Evolutionary conservation across 225 moss, liverwort and hornwort species (phyloP), one percentile per base, ranked within the genome.

Genomic region (Rhytidiadelphus loreus): DNA sequence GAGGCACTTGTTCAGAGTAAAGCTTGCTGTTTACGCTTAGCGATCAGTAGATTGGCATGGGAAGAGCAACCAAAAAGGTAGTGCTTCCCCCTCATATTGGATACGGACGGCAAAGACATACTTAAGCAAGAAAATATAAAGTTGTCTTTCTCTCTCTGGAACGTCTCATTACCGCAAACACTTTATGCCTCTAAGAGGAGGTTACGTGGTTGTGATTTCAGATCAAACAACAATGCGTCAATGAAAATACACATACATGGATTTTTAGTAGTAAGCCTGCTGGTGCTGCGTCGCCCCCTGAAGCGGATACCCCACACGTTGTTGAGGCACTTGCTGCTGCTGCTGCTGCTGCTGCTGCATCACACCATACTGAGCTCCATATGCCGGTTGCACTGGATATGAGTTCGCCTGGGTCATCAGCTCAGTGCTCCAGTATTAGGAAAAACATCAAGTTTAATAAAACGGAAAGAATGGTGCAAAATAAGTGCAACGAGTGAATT

Each of bases 201-300:
- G 84, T 84, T 88, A 90, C 72, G 88, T 80, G 70, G 56, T 90
- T 73, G 86, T 85, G 82, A 82, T 80, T 82, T 84, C 84, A 91
- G 91, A 85, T 81, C 86, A 83, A 88, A 79, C 90, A 93, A 83
- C 92, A 87, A 77, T 58, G 53, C 61, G 60, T 82, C 88, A 83
- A 80, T 53, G 48, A 25, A 85, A 79, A 79, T 81, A 77, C 65
- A 91, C 94, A 91, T 94, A 93, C 94, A 88, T 91, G 90, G 70
- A 80, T 70, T 68, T 88, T 84, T 90, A 94, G 77, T 94, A 94
- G 78, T 93, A 94, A 63, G 90, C 81, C 86, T 91, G 92, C 86
- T 94, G 92, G 87, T 92, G 92, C 88, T 90, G 94, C 84, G 91
- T 84, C 39, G 91, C 73, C 91, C 94, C 94, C 90, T 92, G 94